Conservation (phyloP, 2,329 filamentous ascomycete genomes). For the Exophiala xenobiotica region DNA sequence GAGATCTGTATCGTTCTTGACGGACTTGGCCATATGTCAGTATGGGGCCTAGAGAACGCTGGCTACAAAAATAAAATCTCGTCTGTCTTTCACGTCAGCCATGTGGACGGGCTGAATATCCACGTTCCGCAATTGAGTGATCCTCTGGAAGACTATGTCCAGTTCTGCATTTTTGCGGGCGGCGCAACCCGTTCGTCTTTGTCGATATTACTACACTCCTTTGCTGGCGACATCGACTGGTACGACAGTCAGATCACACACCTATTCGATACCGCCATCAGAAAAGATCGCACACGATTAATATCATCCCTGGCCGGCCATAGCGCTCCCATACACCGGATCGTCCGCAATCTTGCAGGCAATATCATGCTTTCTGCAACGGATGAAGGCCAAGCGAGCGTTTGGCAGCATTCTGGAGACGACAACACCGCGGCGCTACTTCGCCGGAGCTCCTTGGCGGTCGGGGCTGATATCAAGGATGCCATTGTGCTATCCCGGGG, state of each 20-base stretch:
- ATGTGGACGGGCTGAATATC: conserved; percentile 62
- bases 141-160: conserved; percentile 57
- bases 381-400: conserved; percentile 71
- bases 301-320: conserved; percentile 80
- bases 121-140: conserved; percentile 37
- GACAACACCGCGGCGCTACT: conserved; percentile 18
- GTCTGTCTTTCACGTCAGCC: conserved; percentile 81
- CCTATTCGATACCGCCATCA: conserved; percentile 69
- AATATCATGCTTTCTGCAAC: conserved; percentile 79
- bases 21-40: conserved; percentile 80
- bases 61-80: conserved; percentile 66
- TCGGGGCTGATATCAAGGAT: conserved; percentile 20
- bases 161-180: conserved; percentile 72
- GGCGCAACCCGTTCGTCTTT: conserved; percentile 61
- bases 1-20: conserved; percentile 88
- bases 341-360: conserved; percentile 81
- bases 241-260: conserved; percentile 76
- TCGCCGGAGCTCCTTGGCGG: conserved; percentile 20
- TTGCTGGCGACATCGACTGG: conserved; percentile 80
- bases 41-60: conserved; percentile 88
- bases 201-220: conserved; percentile 75
- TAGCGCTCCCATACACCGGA: conserved; percentile 75
- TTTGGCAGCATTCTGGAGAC: conserved; percentile 67
- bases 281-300: conserved; percentile 58
- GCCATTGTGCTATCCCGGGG: conserved; percentile 22